Conservation (phyloP, 78 protist genomes). For the Dictyostelium intermedium region DNA sequence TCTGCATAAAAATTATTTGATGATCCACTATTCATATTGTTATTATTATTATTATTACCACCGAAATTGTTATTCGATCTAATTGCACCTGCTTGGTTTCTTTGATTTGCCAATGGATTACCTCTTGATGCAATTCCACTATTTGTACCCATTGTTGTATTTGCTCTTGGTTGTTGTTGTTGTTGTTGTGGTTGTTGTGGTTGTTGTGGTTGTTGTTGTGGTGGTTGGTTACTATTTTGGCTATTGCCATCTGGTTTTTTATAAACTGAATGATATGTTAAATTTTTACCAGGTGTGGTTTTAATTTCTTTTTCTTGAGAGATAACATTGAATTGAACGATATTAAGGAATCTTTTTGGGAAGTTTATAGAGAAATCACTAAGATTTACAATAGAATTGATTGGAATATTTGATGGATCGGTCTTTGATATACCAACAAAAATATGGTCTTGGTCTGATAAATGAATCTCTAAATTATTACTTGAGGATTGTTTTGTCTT, state of each 20-base stretch:
- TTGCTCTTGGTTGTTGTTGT: constrained; percentile 23
- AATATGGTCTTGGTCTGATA: neutral
- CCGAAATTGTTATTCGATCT: neutral
- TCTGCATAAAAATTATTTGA: neutral
- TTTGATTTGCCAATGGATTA: neutral
- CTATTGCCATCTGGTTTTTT: neutral
- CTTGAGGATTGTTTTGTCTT: neutral
- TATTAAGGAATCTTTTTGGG: neutral
- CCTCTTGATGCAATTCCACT: neutral
- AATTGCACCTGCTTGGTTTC: neutral
- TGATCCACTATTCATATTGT: neutral
- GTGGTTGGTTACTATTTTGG: neutral
- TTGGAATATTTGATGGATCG: neutral
- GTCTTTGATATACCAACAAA: neutral
- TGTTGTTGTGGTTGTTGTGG: constrained; percentile 18
- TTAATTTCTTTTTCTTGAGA: neutral
- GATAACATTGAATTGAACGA: neutral
- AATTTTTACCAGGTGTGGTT: neutral
- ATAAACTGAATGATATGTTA: neutral
- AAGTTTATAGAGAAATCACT: neutral
- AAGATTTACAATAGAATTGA: neutral
- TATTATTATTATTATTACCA: neutral
- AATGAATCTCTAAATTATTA: neutral
- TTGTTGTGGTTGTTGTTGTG: constrained; percentile 20
- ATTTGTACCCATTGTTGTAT: neutral